Base-by-base conservation (phyloP, 2,329 filamentous ascomycete genomes). In the Orbilia javanica region DNA sequence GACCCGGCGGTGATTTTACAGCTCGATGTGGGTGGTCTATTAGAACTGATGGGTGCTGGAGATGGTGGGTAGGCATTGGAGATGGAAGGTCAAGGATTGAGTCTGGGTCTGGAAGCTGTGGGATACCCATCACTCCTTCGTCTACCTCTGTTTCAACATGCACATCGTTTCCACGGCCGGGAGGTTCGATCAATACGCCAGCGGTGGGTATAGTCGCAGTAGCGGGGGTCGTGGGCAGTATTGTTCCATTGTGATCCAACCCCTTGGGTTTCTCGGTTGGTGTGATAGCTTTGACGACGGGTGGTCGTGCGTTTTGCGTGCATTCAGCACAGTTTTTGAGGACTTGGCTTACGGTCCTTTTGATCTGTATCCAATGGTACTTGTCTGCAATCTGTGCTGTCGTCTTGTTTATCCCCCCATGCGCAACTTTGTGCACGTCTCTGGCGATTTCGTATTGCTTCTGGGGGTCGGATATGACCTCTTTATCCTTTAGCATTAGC, bases 331-430 rank as follows among this genome's bases (percentile, higher is more conserved):
- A 99, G 82, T 96, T 95, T 81, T 93, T 91, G 84, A 98, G 97
- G 81, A 97, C 94, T 83, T 95, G 91, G 83, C 92, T 96, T 79
- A 97, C 96, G 0, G 95, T 98, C 85, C 97, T 94, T 84, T 98
- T 99, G 86, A 98, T 98, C 79, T 95, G 90, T 57, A 96, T 94
- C 96, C 96, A 99, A 85, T 98, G 96, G 83, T 95, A 97, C 82
- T 91, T 92, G 83, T 97, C 93, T 10, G 95, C 93, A 82, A 99
- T 97, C 20, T 90, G 92, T 20, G 95, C 94, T 0, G 95, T 98
- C 0, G 95, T 98, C 86, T 97, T 97, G 87, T 99, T 99, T 87
- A 98, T 98, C 64, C 96, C 96, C 5, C 92, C 93, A 83, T 99
- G 96, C 48, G 91, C 88, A 72, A 87, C 85, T 66, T 90, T 87